Conservation (phyloP, 2,329 filamentous ascomycete genomes). For the Drechslerella coelobrocha region DNA sequence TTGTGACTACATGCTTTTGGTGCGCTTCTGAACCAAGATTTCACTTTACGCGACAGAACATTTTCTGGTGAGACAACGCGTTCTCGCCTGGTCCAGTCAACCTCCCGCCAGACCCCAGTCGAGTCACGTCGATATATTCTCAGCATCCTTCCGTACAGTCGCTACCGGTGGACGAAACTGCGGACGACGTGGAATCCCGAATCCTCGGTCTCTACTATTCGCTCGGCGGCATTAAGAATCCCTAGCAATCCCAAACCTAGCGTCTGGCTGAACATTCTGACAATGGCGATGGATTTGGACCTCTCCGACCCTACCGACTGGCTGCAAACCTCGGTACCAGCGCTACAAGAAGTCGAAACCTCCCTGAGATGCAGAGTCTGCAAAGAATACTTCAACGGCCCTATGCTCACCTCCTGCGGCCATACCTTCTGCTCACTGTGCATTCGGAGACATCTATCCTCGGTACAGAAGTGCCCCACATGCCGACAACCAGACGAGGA, state of each 20-base stretch:
- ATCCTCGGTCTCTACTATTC: neutral
- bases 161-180: no score
- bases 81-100: conserved; percentile 15
- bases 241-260: no score
- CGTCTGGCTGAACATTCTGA: neutral
- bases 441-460: conserved; percentile 82
- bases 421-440: conserved; percentile 98
- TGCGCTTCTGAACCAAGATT: conserved; percentile 1
- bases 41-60: conserved; percentile 36
- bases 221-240: no score
- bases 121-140: neutral
- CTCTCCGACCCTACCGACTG: conserved; percentile 85
- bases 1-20: neutral
- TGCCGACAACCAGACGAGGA: conserved; percentile 83
- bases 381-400: conserved; percentile 95
- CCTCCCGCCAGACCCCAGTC: neutral
- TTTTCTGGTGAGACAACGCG: conserved; percentile 43
- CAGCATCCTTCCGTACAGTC: conserved; percentile 1
- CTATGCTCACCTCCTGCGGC: conserved; percentile 91
- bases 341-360: conserved; percentile 76
- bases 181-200: neutral
- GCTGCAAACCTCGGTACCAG: conserved; percentile 72
- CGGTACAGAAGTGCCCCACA: conserved; percentile 84
- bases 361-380: conserved; percentile 93
- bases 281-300: conserved; percentile 23